Evolutionary conservation across 345 rosid genomes (phyloP), one percentile per base, ranked within the genome.

Genomic region (Aquilaria sinensis): DNA sequence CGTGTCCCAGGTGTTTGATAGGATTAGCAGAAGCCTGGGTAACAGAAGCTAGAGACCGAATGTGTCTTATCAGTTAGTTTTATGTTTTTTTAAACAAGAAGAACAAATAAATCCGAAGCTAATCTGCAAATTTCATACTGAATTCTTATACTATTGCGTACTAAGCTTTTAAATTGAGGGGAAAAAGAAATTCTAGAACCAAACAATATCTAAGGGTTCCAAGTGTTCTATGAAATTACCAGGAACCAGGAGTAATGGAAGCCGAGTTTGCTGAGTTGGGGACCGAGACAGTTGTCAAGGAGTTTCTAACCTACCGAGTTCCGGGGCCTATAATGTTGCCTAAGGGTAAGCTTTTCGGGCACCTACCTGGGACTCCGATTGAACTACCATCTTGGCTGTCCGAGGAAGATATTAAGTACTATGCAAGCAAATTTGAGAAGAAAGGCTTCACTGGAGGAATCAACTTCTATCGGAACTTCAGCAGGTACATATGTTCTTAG

Each of bases 161-260:
- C 1, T 23, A 23, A 23, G 23, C 23, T 23, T 23, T 23, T 23
- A 23, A 23, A 23, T 23, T 23, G 23, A 23, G 23, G 23, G 23
- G 23, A 23, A 23, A 23, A 23, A 23, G 23, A 23, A 23, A 23
- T 23, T 23, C 23, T 23, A 23, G 23, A 23, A 23, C 23, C 43
- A 37, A 37, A 37, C 43, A 37, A 5, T 37, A 37, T 4, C 8
- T 37, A 37, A 2, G 29, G 12, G 1, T 37, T 2, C 43, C 43
- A 37, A 37, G 43, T 37, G 43, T 37, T 37, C 43, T 5, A 3
- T 66, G 52, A 32, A 46, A 15, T 67, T 62, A 12, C 41, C 51
- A 83, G 94, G 81, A 86, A 72, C 76, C 94, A 0, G 91, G 96
- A 72, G 83, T 88, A 77, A 85, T 89, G 13, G 94, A 86, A 72